Conservation (phyloP, 1,139 yeast species). For the Geotrichum bryndzae region DNA sequence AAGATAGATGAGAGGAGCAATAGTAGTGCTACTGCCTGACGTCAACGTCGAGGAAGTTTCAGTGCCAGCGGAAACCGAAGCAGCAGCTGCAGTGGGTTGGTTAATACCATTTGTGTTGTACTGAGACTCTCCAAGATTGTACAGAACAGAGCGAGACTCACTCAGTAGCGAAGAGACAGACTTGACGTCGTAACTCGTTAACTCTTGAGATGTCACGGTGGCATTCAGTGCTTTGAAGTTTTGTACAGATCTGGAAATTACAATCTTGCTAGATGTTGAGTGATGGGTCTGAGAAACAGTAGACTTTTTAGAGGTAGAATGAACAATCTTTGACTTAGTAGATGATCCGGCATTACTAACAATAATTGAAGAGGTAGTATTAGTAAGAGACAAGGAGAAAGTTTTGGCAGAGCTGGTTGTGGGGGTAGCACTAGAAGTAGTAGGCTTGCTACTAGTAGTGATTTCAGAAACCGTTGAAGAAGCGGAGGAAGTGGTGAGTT, state of each 20-base stretch:
- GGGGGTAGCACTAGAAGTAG: background rate
- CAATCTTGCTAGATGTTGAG: background rate
- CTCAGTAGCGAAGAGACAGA: slow-evolving; percentile 20
- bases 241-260: background rate
- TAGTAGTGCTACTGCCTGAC: background rate
- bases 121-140: slow-evolving; percentile 21
- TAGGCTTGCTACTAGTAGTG: slow-evolving; percentile 2
- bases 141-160: slow-evolving; percentile 25
- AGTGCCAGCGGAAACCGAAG: background rate
- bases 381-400: background rate
- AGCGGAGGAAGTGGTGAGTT: background rate
- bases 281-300: background rate
- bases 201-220: background rate
- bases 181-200: background rate
- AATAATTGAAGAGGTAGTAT: background rate
- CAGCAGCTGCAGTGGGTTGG: background rate
- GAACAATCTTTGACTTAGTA: background rate
- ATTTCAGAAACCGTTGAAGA: background rate
- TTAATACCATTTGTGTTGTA: background rate
- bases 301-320: background rate
- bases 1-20: background rate
- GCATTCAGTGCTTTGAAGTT: background rate
- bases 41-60: background rate
- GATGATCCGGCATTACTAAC: background rate
- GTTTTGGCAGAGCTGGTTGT: background rate